Evolutionary conservation across 768 basidiomycete genomes (phyloP), one percentile per base, ranked within the genome.

Genomic region (Vararia minispora): DNA sequence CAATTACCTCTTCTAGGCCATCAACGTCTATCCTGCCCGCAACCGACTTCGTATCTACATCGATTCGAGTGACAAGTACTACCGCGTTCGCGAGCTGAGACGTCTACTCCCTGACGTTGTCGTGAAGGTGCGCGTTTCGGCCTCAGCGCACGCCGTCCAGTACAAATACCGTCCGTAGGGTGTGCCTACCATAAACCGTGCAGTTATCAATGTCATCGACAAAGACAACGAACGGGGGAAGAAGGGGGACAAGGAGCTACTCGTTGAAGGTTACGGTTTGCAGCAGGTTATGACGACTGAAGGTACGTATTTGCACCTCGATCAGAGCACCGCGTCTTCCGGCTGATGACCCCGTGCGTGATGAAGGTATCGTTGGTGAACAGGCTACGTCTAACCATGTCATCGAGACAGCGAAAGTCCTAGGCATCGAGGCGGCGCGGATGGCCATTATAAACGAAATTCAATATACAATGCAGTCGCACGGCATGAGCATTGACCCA

Each of bases 401-500:
- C 55, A 95, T 98, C 51, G 95, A 99, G 57, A 85, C 89, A 11
- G 78, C 84, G 9, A 75, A 86, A 54, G 92, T 98, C 6, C 72
- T 99, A n/a, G 95, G 95, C 25, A 98, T 99, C 43, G 95, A 99
- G 54, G 95, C 95, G 5, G 92, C 95, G 4, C 74, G 95, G 42
- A 66, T 70, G 43, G 94, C 91, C 3, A 95, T 99, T 60, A 81
- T 95, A 60, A 86, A 94, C 53, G 90, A 99, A 57, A 95, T 98
- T 49, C 85, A 94, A 56, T 87, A 88, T 54, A 98, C 89, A 9
- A 99, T 99, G 95, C 74, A 76, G 47, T 83, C 80, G 39, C 95
- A 99, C 64, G 90, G 90, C 51, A 92, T 99, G 85, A 91, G 81
- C 42, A 97, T 99, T 51, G 95, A 99, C 58, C 92, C 94, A 44